phyloP scores from a whole-genome alignment of 768 basidiomycete species.

The Boletus reticulatus region DNA sequence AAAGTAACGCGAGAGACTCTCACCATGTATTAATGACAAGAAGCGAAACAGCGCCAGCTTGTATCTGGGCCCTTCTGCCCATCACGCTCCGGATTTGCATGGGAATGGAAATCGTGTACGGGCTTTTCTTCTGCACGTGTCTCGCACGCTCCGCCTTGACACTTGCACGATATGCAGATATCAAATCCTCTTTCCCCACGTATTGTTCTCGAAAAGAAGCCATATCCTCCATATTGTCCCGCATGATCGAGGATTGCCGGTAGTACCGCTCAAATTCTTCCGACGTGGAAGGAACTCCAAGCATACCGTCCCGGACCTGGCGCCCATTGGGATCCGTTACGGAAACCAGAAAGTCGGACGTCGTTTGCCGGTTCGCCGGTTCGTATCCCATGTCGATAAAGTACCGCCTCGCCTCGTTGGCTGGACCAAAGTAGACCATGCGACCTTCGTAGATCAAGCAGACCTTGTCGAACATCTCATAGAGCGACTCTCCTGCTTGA shows the following conservation, averaged over 20 bases:
- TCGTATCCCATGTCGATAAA: conserved; percentile 57
- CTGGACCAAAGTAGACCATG: conserved; percentile 60
- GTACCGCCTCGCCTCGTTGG: conserved; percentile 51
- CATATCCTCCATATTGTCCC: conserved; percentile 47
- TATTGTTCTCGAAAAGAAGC: conserved; percentile 43
- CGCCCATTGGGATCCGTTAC: conserved; percentile 68
- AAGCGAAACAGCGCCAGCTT: conserved; percentile 37
- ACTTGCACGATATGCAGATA: conserved; percentile 45
- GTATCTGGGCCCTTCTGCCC: conserved; percentile 44
- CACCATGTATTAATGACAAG: conserved; percentile 32
- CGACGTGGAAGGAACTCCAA: conserved; percentile 42
- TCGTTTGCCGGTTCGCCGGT: conserved; percentile 57
- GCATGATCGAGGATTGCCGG: conserved; percentile 38
- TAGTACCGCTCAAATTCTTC: conserved; percentile 57
- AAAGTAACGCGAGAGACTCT: not conserved
- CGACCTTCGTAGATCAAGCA: conserved; percentile 59
- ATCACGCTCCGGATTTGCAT: conserved; percentile 50
- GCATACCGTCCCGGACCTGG: conserved; percentile 35
- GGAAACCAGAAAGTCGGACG: conserved; percentile 57
- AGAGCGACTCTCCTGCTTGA: conserved; percentile 74
- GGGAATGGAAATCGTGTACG: conserved; percentile 48
- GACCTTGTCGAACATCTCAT: conserved; percentile 69
- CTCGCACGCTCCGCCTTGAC: conserved; percentile 53
- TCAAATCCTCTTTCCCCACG: conserved; percentile 44
- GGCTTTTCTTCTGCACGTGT: conserved; percentile 40